Conservation (phyloP, 176 grass and related monocot species). For the Tuctoria greenei region DNA sequence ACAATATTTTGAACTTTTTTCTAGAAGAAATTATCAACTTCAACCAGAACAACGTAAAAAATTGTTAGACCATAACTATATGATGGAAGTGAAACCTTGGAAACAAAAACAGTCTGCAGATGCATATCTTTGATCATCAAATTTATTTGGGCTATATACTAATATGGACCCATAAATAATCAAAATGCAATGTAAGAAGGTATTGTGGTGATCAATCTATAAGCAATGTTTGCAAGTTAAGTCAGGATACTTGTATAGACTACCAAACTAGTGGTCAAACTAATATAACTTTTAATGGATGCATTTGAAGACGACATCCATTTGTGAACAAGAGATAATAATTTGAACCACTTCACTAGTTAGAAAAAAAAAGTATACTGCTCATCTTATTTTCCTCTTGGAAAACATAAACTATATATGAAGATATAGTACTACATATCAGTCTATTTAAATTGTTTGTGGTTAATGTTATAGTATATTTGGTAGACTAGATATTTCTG, state of each 20-base stretch:
- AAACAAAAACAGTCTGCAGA: not conserved
- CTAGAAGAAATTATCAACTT: not conserved
- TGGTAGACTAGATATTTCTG: no score
- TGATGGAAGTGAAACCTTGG: not conserved
- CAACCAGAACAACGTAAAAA: not conserved
- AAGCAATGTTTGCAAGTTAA: not conserved
- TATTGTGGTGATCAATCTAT: not conserved
- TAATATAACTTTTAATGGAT: not conserved
- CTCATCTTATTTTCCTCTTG: not conserved
- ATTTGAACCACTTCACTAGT: not conserved
- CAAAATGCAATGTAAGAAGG: not conserved
- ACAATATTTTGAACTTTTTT: not conserved
- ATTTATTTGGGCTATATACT: not conserved
- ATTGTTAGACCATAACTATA: not conserved
- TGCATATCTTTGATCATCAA: not conserved
- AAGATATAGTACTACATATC: not conserved
- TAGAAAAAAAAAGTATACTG: not conserved
- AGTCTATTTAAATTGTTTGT: not conserved
- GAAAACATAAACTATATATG: not conserved
- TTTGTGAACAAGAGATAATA: not conserved
- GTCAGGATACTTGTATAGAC: not conserved
- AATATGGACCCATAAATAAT: not conserved
- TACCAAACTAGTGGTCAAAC: no score
- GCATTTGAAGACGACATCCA: not conserved
- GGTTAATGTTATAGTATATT: no score